These are phyloP conservation scores for Biscogniauxia marginata DNA, from an alignment of 2,329 filamentous ascomycete genomes.

Conservation along the genomic window DNA sequence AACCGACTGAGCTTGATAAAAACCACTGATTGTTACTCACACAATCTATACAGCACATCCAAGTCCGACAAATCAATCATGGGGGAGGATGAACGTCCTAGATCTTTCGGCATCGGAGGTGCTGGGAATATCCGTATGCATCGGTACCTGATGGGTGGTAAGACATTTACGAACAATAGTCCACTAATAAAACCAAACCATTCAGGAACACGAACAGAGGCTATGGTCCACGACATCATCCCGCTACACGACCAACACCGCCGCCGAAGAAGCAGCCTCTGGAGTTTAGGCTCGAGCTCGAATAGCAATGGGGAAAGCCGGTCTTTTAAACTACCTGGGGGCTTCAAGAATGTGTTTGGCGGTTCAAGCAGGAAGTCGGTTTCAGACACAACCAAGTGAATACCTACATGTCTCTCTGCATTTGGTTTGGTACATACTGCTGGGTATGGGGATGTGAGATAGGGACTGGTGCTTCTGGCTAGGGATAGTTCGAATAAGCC, in stretches of 20 bases:
- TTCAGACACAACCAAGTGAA: constrained; percentile 9
- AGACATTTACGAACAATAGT: not conserved
- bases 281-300: constrained; percentile 11
- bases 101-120: constrained; percentile 30
- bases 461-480: not conserved
- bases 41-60: constrained; percentile 1
- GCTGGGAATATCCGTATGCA: constrained; percentile 31
- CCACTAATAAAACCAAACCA: not conserved
- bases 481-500: not conserved
- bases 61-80: constrained; percentile 1
- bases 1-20: not conserved
- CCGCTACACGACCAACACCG: constrained; percentile 17
- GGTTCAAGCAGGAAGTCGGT: constrained; percentile 6
- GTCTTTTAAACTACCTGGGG: constrained; percentile 21
- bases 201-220: constrained; percentile 27
- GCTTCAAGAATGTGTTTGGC: constrained; percentile 20
- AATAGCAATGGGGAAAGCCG: constrained; percentile 9
- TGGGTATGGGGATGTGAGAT: not conserved
- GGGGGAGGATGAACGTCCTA: constrained; percentile 17
- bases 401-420: not conserved
- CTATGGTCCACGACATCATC: constrained; percentile 18
- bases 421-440: not conserved
- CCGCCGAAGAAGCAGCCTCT: constrained; percentile 18
- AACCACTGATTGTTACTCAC: constrained; percentile 3
- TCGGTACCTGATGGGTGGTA: not conserved